Evolutionary conservation across 805 yeast species (phyloP), one percentile per base, ranked within the genome.

Genomic region (Pichia membranifaciens): DNA sequence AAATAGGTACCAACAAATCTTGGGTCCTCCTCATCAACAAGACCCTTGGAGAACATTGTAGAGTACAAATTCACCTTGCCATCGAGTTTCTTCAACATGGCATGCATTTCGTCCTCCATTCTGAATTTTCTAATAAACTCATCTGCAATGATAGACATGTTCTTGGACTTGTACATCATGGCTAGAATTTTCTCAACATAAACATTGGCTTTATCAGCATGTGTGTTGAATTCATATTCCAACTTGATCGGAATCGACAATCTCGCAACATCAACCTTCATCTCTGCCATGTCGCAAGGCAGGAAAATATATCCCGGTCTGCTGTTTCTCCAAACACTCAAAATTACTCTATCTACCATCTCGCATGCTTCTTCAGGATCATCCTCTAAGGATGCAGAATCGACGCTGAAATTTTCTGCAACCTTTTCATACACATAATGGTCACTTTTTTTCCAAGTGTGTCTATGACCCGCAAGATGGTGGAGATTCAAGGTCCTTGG

Each of bases 231-330:
- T 4, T 53, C 53, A 29, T 56, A 52, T 4, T 37, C 35, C 29
- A 73, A 49, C 10, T 53, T 32, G 25, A 65, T 47, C 6, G 58
- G 71, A 5, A 52, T 53, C 7, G 60, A 51, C 36, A 81, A 66
- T 44, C 69, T 63, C 2, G 48, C 39, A n/a, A 66, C 51, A 9
- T 69, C 65, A 51, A 79, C 69, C 16, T 55, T 41, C 86, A 61
- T 81, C 80, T 64, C 67, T 8, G 81, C 72, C 54, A 86, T 61
- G 61, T 89, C 93, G 40, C 76, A 68, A 1, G 96, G 96, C 41
- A 90, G 66, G 60, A 80, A 87, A 40, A 90, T 62, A 58, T 86
- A 88, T 6, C 95, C 96, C 0, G 97, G 97, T 62, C 87, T 78
- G 18, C 82, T 78, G 42, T 75, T 70, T 38, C 62, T 69, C 60